phyloP scores from a whole-genome alignment of 2,329 filamentous ascomycete genomes.

The Bimuria novae-zelandiae region DNA sequence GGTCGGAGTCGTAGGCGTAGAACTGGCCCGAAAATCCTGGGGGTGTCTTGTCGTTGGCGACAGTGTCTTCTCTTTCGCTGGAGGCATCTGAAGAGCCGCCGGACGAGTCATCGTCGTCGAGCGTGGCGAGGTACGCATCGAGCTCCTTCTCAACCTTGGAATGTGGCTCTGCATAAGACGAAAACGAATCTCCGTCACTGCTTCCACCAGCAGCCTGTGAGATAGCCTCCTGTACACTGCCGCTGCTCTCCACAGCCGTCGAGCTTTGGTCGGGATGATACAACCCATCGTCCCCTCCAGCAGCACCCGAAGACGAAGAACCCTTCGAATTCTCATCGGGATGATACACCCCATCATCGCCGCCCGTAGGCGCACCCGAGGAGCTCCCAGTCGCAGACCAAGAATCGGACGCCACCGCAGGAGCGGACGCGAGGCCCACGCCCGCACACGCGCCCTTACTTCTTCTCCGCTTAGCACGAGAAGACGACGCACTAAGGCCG shows the following conservation, averaged over 20 bases:
- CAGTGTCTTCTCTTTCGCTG: neutral
- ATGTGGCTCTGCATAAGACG: neutral
- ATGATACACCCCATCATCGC: conserved; percentile 4
- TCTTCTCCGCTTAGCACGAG: conserved; percentile 14
- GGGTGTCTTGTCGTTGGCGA: neutral
- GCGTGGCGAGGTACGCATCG: conserved; percentile 19
- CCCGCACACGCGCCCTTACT: conserved; percentile 25
- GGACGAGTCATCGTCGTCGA: conserved; percentile 9
- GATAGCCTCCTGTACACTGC: neutral
- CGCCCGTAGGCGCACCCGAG: neutral
- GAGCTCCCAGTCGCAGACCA: conserved; percentile 9
- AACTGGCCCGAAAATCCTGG: neutral
- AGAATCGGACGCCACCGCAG: conserved; percentile 10
- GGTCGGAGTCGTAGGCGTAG: neutral
- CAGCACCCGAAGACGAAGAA: neutral
- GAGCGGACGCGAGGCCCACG: conserved; percentile 20
- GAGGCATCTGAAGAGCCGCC: neutral
- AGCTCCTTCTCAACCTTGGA: conserved; percentile 20
- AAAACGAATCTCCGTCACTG: neutral
- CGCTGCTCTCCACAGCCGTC: neutral
- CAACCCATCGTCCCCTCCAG: neutral
- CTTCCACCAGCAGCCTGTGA: neutral
- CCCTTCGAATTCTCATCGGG: neutral
- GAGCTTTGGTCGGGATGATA: neutral
- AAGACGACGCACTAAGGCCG: conserved; percentile 27